A percentile compares a stretch with the other conserved stretches of the same genome.
Evolutionary conservation across 176 grass and related monocot genomes (phyloP).

Genomic region (Areca catechu): DNA sequence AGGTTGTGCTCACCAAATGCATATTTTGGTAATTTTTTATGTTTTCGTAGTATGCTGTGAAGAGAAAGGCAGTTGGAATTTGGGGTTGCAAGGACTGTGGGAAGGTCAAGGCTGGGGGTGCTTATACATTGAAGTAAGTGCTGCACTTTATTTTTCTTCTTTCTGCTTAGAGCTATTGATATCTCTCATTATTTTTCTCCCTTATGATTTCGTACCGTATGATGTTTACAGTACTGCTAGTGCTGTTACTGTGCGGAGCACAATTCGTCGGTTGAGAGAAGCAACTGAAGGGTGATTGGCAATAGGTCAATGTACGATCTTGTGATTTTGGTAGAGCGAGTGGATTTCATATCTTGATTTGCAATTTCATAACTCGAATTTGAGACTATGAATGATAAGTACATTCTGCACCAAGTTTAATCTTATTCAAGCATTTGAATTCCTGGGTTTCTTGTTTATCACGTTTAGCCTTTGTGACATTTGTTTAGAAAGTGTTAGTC

Average conservation of each 20-base stretch:
- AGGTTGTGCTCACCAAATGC: no score
- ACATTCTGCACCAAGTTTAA: no score
- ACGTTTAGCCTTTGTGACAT: no score
- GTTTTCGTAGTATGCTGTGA: constrained; percentile 5
- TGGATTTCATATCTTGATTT: no score
- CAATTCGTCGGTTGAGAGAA: constrained; percentile 76
- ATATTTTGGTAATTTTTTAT: not conserved
- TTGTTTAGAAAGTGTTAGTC: no score
- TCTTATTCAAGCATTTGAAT: no score
- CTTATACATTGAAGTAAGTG: constrained; percentile 11
- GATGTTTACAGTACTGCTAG: constrained; percentile 61
- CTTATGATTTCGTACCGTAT: not conserved
- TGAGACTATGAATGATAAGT: no score
- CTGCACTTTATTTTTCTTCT: not conserved
- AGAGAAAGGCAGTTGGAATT: constrained; percentile 15
- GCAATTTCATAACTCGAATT: no score
- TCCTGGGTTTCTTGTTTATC: no score
- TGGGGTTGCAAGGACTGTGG: constrained; percentile 23
- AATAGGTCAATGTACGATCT: not conserved
- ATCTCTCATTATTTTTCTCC: no score
- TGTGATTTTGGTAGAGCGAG: no score
- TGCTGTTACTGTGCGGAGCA: constrained; percentile 82
- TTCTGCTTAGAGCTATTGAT: not conserved
- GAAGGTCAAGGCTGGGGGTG: constrained; percentile 12
- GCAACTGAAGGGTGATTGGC: constrained; percentile 60